Percentiles rank a stretch among this genome's conserved stretches.
Evolutionary conservation across 805 yeast genomes (phyloP).

Genomic region (Monosporozyma servazzii): DNA sequence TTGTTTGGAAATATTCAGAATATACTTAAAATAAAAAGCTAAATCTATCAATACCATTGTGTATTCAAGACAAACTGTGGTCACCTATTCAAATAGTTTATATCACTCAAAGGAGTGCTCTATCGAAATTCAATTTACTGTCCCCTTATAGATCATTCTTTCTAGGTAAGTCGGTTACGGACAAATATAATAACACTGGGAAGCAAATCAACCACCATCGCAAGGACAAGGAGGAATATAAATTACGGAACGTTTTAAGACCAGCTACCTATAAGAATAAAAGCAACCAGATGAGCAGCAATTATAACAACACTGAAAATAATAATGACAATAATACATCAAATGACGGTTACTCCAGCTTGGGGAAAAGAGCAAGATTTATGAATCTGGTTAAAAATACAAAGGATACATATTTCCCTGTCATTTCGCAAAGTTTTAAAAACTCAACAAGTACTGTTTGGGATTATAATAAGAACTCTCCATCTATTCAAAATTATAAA

Average conservation of each 20-base stretch:
- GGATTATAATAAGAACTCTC: neutral
- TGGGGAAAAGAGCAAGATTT: slow-evolving; percentile 37
- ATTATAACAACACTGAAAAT: too few relatives aligned
- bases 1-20: too few relatives aligned
- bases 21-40: neutral
- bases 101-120: neutral
- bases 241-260: neutral
- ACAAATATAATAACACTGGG: neutral
- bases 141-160: neutral
- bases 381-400: slow-evolving; percentile 46
- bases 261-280: neutral
- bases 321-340: neutral
- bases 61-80: neutral
- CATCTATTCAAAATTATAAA: neutral
- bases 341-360: neutral
- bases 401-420: slow-evolving; percentile 49
- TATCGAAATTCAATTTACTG: neutral
- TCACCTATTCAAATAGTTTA: neutral
- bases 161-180: neutral
- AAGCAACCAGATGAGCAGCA: neutral
- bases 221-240: neutral
- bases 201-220: neutral
- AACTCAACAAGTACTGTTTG: slow-evolving; percentile 31
- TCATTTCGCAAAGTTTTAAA: slow-evolving; percentile 38
- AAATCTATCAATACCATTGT: neutral